Percentiles rank a stretch among this genome's conserved stretches.
Evolutionary conservation across 2,329 filamentous ascomycete genomes (phyloP).

Genomic region (Aspergillus aculeatus): DNA sequence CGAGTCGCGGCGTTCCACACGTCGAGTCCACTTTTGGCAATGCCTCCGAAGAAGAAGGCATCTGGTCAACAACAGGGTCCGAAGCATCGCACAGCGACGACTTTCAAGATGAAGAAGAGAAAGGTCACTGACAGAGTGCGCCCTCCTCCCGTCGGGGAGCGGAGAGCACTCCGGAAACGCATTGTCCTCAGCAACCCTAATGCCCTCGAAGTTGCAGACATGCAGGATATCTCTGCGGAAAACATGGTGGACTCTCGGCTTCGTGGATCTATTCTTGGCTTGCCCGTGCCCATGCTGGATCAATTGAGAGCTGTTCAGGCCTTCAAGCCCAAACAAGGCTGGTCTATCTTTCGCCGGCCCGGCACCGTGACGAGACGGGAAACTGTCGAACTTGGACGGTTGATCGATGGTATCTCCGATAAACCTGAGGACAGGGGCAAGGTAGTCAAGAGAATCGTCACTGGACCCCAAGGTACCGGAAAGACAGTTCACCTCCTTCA

Average conservation of each 20-base stretch:
- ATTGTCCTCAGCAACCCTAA: constrained; percentile 94
- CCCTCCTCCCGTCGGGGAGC: constrained; percentile 71
- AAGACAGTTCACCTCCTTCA: constrained; percentile 88
- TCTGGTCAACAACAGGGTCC: constrained; percentile 19
- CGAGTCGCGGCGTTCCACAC: constrained; percentile 49
- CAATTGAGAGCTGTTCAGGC: constrained; percentile 79
- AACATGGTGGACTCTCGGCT: constrained; percentile 56
- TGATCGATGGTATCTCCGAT: constrained; percentile 58
- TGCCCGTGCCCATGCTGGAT: constrained; percentile 72
- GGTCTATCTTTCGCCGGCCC: constrained; percentile 80
- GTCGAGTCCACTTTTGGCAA: constrained; percentile 38
- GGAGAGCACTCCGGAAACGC: constrained; percentile 81
- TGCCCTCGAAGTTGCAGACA: constrained; percentile 71
- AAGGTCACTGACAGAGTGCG: constrained; percentile 46
- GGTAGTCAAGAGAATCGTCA: constrained; percentile 61
- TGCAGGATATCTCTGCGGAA: constrained; percentile 60
- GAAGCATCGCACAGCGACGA: constrained; percentile 41
- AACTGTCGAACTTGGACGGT: constrained; percentile 67
- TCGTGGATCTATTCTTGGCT: constrained; percentile 65
- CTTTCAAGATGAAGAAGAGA: constrained; percentile 49
- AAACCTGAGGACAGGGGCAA: constrained; percentile 37
- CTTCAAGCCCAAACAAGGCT: constrained; percentile 87
- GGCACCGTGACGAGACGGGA: constrained; percentile 75
- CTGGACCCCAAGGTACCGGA: constrained; percentile 71
- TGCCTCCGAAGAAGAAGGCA: constrained; percentile 52